Base-by-base conservation (phyloP, 805 yeast species). In the Torulaspora indica region DNA sequence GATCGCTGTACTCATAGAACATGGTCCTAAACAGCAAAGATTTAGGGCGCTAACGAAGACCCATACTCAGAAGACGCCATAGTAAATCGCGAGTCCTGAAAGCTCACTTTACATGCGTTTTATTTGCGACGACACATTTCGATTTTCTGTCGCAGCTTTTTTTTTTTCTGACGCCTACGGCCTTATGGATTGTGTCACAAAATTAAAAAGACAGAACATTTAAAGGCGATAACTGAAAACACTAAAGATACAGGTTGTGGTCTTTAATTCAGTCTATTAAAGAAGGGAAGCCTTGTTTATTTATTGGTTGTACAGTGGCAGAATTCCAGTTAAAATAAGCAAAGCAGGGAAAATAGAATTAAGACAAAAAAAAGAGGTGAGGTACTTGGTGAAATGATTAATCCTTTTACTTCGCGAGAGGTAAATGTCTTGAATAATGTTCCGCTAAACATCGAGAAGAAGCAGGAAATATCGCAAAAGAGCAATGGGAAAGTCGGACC, bases 401-500 rank as follows among this genome's bases (percentile, higher is more conserved):
- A 38, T 29, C 47, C 51, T 12, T 38, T 44, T 10, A 39, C 36
- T n/a, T 28, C 39, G 7, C 38, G 45, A 18, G 43, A 42, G 23
- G 34, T 36, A 10, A 43, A 49, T 20, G 31, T 53, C 13, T 33
- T 54, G 33, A 47, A 46, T 24, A 45, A 40, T 34, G 41, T 53
- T 17, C 40, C 58, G 4, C 45, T 47, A 20, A 54, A 52, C 42
- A 38, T 51, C 8, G 51, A 47, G 24, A 48, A 45, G 22, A 40
- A 37, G 13, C 45, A 52, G 8, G 55, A 45, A 4, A 30, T 40
- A 6, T 39, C 48, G 12, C 14, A 15, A 17, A 45, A 42, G 38
- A 12, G 23, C n/a, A 40, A 45, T 34, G 42, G 30, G 13, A 48
- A 38, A 28, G 8, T 22, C 5, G 37, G 13, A 3, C 7, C 40